These are phyloP conservation scores for Phytophthora rubi DNA, from an alignment of 352 stramenopile species.

Conservation along the genomic window DNA sequence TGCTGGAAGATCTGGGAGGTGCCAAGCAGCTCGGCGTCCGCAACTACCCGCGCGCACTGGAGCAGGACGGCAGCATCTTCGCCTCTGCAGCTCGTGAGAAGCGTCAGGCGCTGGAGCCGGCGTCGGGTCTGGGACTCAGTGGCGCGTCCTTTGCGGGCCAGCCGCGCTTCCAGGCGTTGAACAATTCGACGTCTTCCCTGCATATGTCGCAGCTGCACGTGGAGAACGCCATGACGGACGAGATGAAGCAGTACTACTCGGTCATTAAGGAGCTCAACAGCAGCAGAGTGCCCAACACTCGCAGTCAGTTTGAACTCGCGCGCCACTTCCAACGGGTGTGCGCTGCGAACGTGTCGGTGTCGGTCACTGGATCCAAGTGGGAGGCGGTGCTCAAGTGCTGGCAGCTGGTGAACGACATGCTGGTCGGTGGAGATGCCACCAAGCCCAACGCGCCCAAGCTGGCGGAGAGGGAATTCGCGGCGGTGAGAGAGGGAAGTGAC, in stretches of 20 bases:
- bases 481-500: constrained; percentile 37
- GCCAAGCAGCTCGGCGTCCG: constrained; percentile 70
- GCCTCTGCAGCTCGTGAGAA: constrained; percentile 43
- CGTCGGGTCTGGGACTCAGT: constrained; percentile 51
- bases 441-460: constrained; percentile 49
- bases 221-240: constrained; percentile 77
- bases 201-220: constrained; percentile 72
- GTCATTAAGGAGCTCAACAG: constrained; percentile 78
- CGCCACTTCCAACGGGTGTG: constrained; percentile 62
- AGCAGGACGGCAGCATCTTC: constrained; percentile 59
- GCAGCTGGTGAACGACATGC: constrained; percentile 75
- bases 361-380: constrained; percentile 70
- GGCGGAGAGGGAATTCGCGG: constrained; percentile 64
- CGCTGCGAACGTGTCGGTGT: constrained; percentile 59
- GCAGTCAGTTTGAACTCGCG: constrained; percentile 76
- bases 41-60: constrained; percentile 73
- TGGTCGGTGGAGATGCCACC: constrained; percentile 57
- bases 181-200: constrained; percentile 43
- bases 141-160: constrained; percentile 57
- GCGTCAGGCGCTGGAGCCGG: constrained; percentile 33
- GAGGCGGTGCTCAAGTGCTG: constrained; percentile 83
- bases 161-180: constrained; percentile 57
- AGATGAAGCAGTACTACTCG: constrained; percentile 85
- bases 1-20: constrained; percentile 75
- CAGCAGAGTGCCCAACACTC: constrained; percentile 68